phyloP scores from a whole-genome alignment of 805 yeast species.

The Metschnikowia noctiluminum region DNA sequence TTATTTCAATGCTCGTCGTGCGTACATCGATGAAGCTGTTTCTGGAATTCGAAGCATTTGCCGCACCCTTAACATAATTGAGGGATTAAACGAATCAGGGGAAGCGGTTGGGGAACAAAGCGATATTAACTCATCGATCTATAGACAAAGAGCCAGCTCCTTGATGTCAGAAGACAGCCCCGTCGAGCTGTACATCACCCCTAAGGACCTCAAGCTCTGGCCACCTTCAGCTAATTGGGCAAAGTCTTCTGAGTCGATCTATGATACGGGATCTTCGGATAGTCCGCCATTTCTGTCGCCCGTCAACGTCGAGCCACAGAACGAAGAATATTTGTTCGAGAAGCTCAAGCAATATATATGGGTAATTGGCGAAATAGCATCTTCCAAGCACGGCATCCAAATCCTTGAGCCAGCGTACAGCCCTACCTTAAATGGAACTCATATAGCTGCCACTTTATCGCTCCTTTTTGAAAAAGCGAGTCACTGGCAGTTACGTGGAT shows the following conservation, averaged over 20 bases:
- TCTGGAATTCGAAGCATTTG: conserved; percentile 11
- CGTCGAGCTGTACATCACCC: conserved; percentile 2
- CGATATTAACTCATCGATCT: too few species aligned
- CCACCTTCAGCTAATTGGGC: conserved; percentile 3
- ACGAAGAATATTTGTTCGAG: conserved; percentile 15
- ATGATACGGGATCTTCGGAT: conserved; percentile 2
- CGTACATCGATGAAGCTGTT: conserved; percentile 40
- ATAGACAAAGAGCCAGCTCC: background rate
- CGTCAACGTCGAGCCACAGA: background rate
- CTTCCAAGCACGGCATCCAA: conserved; percentile 64
- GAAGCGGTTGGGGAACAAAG: background rate
- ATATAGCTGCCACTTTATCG: conserved; percentile 48
- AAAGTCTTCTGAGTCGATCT: conserved; percentile 4
- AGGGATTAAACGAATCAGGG: conserved; percentile 3
- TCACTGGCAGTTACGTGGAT: conserved; percentile 62
- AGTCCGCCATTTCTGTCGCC: conserved; percentile 1
- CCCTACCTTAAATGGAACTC: conserved; percentile 18
- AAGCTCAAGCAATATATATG: conserved; percentile 74
- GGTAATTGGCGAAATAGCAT: conserved; percentile 83
- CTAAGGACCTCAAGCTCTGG: conserved; percentile 4
- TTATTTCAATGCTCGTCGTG: conserved; percentile 41
- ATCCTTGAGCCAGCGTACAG: conserved; percentile 33
- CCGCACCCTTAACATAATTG: conserved; percentile 11
- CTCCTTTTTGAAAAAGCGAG: conserved; percentile 30
- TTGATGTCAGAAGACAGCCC: conserved; percentile 5